phyloP scores from a whole-genome alignment of 768 basidiomycete species.

The Hebeloma cylindrosporum region DNA sequence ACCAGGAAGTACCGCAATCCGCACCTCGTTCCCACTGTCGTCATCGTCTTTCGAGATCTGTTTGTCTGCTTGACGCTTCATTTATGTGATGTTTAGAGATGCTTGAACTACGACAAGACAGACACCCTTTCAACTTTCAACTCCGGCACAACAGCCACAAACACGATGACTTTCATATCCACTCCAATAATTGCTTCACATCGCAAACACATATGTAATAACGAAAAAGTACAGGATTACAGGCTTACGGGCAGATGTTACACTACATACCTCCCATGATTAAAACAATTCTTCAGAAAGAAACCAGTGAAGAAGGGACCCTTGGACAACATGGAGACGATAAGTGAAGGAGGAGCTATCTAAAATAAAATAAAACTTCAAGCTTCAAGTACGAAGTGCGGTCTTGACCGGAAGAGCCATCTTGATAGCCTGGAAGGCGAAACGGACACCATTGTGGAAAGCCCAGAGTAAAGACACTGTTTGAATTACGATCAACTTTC shows the following conservation, averaged over 20 bases:
- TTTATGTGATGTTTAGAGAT: too few relatives aligned
- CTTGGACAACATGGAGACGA: conserved; percentile 4
- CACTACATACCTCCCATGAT: too few relatives aligned
- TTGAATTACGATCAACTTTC: conserved; percentile 3
- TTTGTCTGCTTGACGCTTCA: conserved; percentile 78
- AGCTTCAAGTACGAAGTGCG: conserved; percentile 36
- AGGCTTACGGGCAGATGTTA: too few relatives aligned
- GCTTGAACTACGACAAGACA: too few relatives aligned
- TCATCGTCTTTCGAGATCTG: conserved; percentile 61
- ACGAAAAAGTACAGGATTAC: too few relatives aligned
- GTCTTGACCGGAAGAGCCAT: conserved; percentile 46
- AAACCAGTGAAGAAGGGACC: conserved; percentile 10
- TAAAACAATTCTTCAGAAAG: too few relatives aligned
- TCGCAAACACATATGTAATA: too few relatives aligned
- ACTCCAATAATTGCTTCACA: too few relatives aligned
- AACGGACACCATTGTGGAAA: conserved; percentile 52
- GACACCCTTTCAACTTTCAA: background rate
- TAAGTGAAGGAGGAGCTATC: conserved; percentile 11
- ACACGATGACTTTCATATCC: conserved; percentile 1
- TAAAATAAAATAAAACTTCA: conserved; percentile 19
- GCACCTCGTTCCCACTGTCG: conserved; percentile 37
- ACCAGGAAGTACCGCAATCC: background rate
- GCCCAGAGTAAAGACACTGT: conserved; percentile 65
- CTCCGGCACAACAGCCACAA: conserved; percentile 6
- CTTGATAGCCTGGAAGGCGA: conserved; percentile 50